Evolutionary conservation across 1,284 basidiomycete genomes (phyloP).

Genomic region (Cutaneotrichosporon sp.): DNA sequence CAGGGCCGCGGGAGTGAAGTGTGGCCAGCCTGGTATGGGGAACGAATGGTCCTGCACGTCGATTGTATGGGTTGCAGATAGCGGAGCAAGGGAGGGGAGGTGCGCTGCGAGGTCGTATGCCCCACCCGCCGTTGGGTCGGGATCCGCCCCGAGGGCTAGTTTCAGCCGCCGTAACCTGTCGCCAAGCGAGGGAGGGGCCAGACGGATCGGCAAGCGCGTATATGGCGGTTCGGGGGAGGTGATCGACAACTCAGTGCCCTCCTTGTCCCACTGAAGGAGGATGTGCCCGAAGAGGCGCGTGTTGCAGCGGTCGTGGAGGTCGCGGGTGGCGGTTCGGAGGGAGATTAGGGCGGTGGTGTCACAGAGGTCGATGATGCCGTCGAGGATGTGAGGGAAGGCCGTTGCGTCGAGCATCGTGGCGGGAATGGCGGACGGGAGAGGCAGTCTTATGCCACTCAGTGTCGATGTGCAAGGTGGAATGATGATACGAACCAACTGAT

Average conservation of each 20-base stretch:
- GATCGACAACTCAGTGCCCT: neutral
- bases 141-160: neutral
- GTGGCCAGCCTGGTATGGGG: neutral
- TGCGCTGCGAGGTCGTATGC: conserved; percentile 1
- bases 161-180: neutral
- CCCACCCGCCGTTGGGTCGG: neutral
- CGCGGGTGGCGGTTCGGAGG: neutral
- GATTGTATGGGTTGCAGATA: neutral
- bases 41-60: conserved; percentile 2
- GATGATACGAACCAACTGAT: too few species aligned
- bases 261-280: conserved; percentile 5
- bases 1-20: neutral
- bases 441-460: too few species aligned
- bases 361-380: neutral
- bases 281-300: neutral
- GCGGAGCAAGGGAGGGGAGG: neutral
- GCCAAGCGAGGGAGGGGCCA: neutral
- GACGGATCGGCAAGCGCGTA: neutral
- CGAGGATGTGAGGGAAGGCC: neutral
- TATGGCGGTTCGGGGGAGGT: neutral
- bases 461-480: too few species aligned
- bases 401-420: conserved; percentile 1
- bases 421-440: too few species aligned
- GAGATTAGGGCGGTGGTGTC: neutral
- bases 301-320: neutral